Evolutionary conservation across 768 basidiomycete genomes (phyloP), one percentile per base, ranked within the genome.

Genomic region (Trametes meyenii): DNA sequence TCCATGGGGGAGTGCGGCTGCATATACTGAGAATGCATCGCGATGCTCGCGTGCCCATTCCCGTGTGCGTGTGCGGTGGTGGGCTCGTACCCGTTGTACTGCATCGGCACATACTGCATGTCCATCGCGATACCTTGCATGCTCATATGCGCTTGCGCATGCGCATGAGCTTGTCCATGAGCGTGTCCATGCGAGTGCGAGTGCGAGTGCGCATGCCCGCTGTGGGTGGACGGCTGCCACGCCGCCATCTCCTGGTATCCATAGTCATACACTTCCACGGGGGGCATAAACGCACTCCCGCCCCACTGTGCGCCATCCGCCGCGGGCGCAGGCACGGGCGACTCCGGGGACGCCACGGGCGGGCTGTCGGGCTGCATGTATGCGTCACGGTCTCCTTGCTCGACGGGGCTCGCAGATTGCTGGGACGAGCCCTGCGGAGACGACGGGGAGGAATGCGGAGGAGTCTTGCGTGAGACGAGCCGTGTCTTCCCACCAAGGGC

Each of bases 401-500:
- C 50, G 52, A 64, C 23, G 17, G 60, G 58, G 35, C 58, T 63
- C 40, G 19, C 43, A 1, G 62, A 63, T 52, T 58, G 57, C 38
- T 59, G 61, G 8, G 66, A 63, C 24, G 50, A 50, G 8, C 48
- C 56, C 17, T 52, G 63, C 23, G 58, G 66, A n/a, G 66, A 61
- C 3, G 62, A 61, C 10, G 72, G 71, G 16, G 70, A 68, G 14
- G 71, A 68, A 17, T 79, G 76, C 5, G 83, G 78, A 0, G 83
- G 79, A 0, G 79, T 72, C 62, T 81, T 79, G 14, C 83, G 73
- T 0, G 85, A 73, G 0, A 89, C 82, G 2, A 88, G 78, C 21
- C 86, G 80, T 10, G 86, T 87, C 74, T 83, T 83, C 3, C 88
- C 87, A 23, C 85, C 83, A 12, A 88, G 78, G 1, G 81, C 82